Percentiles rank a stretch among this genome's conserved stretches.
phyloP scores from a whole-genome alignment of 371 early-diverging fungal species.

The Mortierella sp. region DNA sequence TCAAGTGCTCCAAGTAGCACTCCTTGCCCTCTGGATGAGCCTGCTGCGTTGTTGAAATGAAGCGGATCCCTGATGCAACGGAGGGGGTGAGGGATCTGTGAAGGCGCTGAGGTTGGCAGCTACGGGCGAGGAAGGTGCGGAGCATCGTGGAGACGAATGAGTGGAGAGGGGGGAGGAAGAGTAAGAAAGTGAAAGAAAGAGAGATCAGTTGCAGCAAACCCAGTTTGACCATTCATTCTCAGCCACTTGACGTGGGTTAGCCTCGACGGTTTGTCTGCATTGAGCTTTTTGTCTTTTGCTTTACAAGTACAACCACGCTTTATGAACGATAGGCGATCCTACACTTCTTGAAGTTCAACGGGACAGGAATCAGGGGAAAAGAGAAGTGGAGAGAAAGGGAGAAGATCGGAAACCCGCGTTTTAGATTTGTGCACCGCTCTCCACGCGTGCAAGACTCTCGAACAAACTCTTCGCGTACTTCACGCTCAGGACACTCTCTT shows the following conservation, averaged over 20 bases:
- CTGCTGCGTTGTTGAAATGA: slow-evolving; percentile 36
- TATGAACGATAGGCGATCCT: too few relatives aligned
- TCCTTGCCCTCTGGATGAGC: slow-evolving; percentile 57
- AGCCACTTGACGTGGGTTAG: too few relatives aligned
- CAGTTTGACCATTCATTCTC: too few relatives aligned
- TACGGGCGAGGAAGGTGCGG: slow-evolving; percentile 49
- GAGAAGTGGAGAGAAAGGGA: too few relatives aligned
- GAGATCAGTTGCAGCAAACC: too few relatives aligned
- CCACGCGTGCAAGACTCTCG: slow-evolving; percentile 34
- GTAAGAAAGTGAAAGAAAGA: neutral
- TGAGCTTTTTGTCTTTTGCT: too few relatives aligned
- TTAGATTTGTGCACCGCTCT: slow-evolving; percentile 8
- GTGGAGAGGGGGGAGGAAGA: neutral
- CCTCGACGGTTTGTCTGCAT: too few relatives aligned
- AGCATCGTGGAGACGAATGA: slow-evolving; percentile 20
- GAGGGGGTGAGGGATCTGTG: slow-evolving; percentile 14
- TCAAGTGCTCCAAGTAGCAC: slow-evolving; percentile 71
- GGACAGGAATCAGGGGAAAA: too few relatives aligned
- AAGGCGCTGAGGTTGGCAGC: slow-evolving; percentile 36
- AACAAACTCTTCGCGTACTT: slow-evolving; percentile 45
- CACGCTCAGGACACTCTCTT: slow-evolving; percentile 47
- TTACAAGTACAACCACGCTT: too few relatives aligned
- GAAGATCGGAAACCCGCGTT: neutral
- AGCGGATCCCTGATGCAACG: slow-evolving; percentile 28
- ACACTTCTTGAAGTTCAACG: too few relatives aligned